Conservation (phyloP, 176 grass and related monocot species). For the Lolium multiflorum region DNA sequence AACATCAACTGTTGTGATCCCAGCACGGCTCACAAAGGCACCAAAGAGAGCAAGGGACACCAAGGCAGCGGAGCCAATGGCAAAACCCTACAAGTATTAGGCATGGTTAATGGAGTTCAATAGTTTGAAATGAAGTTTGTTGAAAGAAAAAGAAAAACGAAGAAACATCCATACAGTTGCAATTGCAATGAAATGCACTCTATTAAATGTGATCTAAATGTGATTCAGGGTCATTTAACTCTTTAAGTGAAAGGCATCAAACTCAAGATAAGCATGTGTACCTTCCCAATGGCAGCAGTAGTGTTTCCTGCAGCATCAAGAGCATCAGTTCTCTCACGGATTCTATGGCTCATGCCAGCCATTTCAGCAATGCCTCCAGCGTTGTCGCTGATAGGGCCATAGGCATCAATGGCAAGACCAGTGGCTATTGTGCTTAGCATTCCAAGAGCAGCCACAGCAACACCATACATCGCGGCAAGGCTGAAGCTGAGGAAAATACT, state of each 20-base stretch:
- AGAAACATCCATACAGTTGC: not conserved
- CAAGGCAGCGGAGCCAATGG: slow-evolving; percentile 89
- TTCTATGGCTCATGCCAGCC: slow-evolving; percentile 97
- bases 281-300: slow-evolving; percentile 95
- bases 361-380: slow-evolving; percentile 98
- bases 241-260: not conserved
- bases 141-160: not conserved
- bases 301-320: slow-evolving; percentile 96
- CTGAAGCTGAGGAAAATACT: slow-evolving; percentile 93
- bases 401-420: slow-evolving; percentile 94
- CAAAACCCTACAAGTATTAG: slow-evolving; percentile 70
- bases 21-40: slow-evolving; percentile 88
- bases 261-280: slow-evolving; percentile 24
- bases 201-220: not conserved
- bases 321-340: slow-evolving; percentile 92
- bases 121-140: not conserved
- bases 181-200: not conserved
- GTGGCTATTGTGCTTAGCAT: slow-evolving; percentile 97
- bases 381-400: slow-evolving; percentile 93
- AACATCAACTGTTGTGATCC: slow-evolving; percentile 75
- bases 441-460: slow-evolving; percentile 94
- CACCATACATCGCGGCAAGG: slow-evolving; percentile 89
- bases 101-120: not conserved
- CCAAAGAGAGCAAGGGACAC: slow-evolving; percentile 96
- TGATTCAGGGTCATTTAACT: not conserved